Percentiles rank a stretch among this genome's conserved stretches.
Conservation (phyloP, 208 protist species). For the Trypanosomatidae sp. region DNA sequence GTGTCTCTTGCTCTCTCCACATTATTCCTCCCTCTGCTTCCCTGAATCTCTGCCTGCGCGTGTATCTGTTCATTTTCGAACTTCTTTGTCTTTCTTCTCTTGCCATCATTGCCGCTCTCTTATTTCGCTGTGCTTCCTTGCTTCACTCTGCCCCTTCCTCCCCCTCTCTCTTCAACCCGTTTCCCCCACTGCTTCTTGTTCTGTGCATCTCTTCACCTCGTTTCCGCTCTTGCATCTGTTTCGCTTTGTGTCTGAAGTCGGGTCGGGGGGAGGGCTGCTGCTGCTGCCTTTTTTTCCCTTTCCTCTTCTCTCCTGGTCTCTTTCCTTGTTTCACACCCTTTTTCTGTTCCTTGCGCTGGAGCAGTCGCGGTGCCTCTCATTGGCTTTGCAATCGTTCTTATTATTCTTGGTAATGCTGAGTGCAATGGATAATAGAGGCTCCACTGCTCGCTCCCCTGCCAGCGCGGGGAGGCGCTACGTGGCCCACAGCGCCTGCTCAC, state of each 20-base stretch:
- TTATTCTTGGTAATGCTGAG: background rate
- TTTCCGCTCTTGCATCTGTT: background rate
- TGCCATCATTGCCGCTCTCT: no score
- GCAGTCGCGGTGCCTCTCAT: background rate
- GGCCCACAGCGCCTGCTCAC: background rate
- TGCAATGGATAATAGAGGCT: background rate
- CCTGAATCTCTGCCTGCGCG: no score
- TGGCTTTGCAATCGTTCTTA: background rate
- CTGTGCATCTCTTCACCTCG: background rate
- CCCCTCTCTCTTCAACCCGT: background rate
- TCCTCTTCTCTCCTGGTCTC: background rate
- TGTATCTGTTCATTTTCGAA: no score
- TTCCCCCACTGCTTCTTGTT: background rate
- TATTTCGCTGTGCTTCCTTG: background rate
- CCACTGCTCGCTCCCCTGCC: background rate
- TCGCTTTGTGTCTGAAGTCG: background rate
- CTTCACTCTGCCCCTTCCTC: background rate
- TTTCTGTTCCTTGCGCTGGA: background rate
- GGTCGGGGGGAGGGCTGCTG: background rate
- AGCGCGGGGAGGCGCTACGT: conserved; percentile 10
- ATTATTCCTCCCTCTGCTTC: no score
- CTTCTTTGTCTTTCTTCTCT: no score
- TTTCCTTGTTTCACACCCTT: background rate
- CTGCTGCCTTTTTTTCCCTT: background rate
- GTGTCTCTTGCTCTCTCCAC: no score